Percentiles rank a stretch among this genome's conserved stretches.
phyloP scores from a whole-genome alignment of 1,139 yeast genomes.

The Groenewaldozyma sp. region DNA sequence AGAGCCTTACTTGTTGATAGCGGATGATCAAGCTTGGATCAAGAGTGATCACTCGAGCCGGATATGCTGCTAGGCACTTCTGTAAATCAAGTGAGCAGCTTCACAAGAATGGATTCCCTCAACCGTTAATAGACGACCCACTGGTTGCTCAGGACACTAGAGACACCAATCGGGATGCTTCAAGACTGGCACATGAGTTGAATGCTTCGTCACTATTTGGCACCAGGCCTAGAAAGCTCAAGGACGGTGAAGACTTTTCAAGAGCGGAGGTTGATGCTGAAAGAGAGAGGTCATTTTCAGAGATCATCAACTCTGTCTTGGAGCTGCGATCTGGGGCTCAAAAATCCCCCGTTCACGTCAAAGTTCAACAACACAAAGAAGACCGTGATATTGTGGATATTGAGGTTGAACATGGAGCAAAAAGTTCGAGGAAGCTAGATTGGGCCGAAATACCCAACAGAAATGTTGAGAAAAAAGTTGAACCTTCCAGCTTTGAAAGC shows the following conservation, averaged over 20 bases:
- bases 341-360: background rate
- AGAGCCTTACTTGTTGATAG: too few relatives aligned
- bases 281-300: conserved; percentile 1
- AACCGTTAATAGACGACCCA: too few relatives aligned
- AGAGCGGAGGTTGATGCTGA: conserved; percentile 1
- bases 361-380: background rate
- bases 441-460: background rate
- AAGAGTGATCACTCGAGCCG: too few relatives aligned
- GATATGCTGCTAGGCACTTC: too few relatives aligned
- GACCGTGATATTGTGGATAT: conserved; percentile 1
- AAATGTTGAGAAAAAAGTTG: background rate
- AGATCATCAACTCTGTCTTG: background rate
- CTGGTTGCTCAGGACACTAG: too few relatives aligned
- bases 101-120: background rate
- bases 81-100: too few relatives aligned
- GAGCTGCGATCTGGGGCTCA: background rate
- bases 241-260: conserved; percentile 1
- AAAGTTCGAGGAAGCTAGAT: background rate
- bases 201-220: background rate
- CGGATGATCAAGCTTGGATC: too few relatives aligned
- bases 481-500: background rate
- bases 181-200: background rate
- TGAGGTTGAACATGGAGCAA: background rate
- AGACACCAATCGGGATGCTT: too few relatives aligned
- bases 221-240: background rate